Base-by-base conservation (phyloP, 257 asterid genomes). In the Solanum piurae region DNA sequence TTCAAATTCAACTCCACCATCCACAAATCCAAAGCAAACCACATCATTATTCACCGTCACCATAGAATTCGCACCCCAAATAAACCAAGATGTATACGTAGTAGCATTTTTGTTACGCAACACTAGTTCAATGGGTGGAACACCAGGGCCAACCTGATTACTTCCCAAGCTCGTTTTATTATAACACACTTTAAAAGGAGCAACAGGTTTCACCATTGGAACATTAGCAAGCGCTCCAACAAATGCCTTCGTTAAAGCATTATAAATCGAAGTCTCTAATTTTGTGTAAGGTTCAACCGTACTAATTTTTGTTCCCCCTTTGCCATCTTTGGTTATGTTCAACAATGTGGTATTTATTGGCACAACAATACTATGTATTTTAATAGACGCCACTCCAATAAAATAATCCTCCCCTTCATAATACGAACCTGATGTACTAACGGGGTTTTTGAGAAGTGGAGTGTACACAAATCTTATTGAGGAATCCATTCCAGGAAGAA, bases 111-210 rank as follows among this genome's bases (percentile, higher is more conserved):
- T n/a, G 16, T 36, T 86, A 31, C 87, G 89, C 88, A 94, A 29
- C 12, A 94, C 94, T 12, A 94, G 87, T 6, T 95, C 94, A 12
- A 93, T 89, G 2, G 87, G 33, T 34, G 95, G 97, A 37, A 91
- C 97, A 2, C 27, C 12, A 0, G 91, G 96, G 18, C 94, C 94
- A 3, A 71, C 37, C 18, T 83, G 52, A 7, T 91, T 87, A 87
- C 60, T 88, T 6, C 86, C 36, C 6, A 95, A 86, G 79, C 93
- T 83, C 16, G 44, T 71, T 12, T 94, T 84, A 14, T 89, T 91
- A 83, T 88, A 93, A 36, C 98, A 94, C 21, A 91, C 91, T 83
- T 91, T 69, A 85, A 94, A 95, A 27, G 96, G 95, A 8, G 87
- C 79, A 69, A 93, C 94, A 0, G 92, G 86, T 0, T 84, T 90